These are phyloP conservation scores for Knufia petricola DNA, from an alignment of 2,329 filamentous ascomycete species.

Conservation along the genomic window DNA sequence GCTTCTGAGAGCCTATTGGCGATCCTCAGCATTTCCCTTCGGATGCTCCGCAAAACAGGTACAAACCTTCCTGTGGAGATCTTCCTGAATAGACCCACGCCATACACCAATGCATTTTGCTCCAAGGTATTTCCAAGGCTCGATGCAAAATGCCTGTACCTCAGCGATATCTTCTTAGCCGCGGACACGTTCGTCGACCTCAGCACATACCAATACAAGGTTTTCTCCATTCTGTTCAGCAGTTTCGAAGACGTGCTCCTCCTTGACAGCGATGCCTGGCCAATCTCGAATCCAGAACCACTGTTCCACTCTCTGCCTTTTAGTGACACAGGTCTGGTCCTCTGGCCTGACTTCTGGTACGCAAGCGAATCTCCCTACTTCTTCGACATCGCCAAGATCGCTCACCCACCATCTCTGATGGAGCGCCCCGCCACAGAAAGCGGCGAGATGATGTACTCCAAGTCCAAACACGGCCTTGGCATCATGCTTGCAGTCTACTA, in stretches of 20 bases:
- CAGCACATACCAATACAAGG: slow-evolving; percentile 30
- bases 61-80: slow-evolving; percentile 38
- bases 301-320: slow-evolving; percentile 29
- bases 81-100: slow-evolving; percentile 22
- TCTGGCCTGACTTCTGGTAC: slow-evolving; percentile 37
- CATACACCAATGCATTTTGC: slow-evolving; percentile 26
- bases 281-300: slow-evolving; percentile 26
- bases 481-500: slow-evolving; percentile 46
- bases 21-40: slow-evolving; percentile 35
- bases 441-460: slow-evolving; percentile 42
- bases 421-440: slow-evolving; percentile 37
- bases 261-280: slow-evolving; percentile 32
- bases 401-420: slow-evolving; percentile 25
- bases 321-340: slow-evolving; percentile 26
- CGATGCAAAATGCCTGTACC: slow-evolving; percentile 26
- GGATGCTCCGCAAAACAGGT: slow-evolving; percentile 37
- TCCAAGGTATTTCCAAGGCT: slow-evolving; percentile 23
- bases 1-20: slow-evolving; percentile 36
- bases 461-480: slow-evolving; percentile 37
- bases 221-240: slow-evolving; percentile 30
- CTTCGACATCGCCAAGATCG: slow-evolving; percentile 35
- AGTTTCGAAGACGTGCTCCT: slow-evolving; percentile 32
- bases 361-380: slow-evolving; percentile 35
- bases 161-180: slow-evolving; percentile 26
- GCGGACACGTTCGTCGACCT: slow-evolving; percentile 21